Base-by-base conservation (phyloP, 2,329 filamentous ascomycete genomes). In the Cordyceps farinosa region DNA sequence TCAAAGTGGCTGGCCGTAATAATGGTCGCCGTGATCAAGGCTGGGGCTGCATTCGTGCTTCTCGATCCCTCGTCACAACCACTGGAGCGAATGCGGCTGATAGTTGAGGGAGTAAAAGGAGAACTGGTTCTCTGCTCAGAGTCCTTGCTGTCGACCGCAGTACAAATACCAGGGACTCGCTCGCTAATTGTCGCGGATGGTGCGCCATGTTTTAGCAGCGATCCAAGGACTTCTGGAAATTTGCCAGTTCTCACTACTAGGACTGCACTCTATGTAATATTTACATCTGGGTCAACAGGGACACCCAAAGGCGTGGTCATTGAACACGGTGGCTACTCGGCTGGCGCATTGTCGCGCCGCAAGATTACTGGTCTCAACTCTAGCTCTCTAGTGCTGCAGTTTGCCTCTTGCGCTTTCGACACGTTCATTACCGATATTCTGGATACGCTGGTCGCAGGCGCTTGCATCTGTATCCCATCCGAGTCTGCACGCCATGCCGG, bases 201-300 rank as follows among this genome's bases (percentile, higher is more conserved):
- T 6, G 44, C 44, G 3, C n/a, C 44, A 1, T 47, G 44, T 27
- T 27, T 47, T 9, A 11, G 9, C 44, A 8, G 44, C 3, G 2
- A 47, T 27, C 8, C 8, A 10, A 10, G 1, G 8, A 1, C 6
- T 2, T 3, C 22, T 2, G 7, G 1, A 47, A 47, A 8, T 67
- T 34, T 17, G 15, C 40, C 15, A n/a, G 9, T 6, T 29, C 40
- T 30, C 5, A 45, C 42, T 10, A 17, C 22, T 22, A 47, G 15
- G 1, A 30, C 52, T 47, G 36, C 51, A 3, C 40, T 55, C 3
- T 70, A 70, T 34, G 78, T 83, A 65, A 79, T 82, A 69, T 83
- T 83, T 67, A 83, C 81, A n/a, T 82, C 80, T 17, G 81, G 81
- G n/a, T 81, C 77, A 30, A 83, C 81, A 0, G 81, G 81, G 3